phyloP scores from a whole-genome alignment of 2,329 filamentous ascomycete genomes.

The Ascochyta viciae-villosae region DNA sequence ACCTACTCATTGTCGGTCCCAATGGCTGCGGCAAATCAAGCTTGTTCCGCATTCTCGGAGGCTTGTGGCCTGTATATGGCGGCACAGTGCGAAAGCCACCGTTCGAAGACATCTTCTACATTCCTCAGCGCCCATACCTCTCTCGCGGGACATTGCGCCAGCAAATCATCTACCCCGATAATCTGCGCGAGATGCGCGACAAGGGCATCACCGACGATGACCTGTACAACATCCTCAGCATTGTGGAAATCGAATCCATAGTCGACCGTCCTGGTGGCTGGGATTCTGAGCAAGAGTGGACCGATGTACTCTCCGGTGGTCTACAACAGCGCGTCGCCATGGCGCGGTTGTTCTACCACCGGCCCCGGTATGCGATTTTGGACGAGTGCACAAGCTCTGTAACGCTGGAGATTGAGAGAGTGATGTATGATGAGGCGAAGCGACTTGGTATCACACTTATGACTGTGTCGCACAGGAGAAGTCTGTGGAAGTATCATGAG shows the following conservation, averaged over 20 bases:
- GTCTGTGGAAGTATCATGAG: slow-evolving; percentile 95
- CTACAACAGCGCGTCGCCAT: slow-evolving; percentile 96
- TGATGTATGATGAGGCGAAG: slow-evolving; percentile 98
- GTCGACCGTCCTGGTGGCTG: slow-evolving; percentile 82
- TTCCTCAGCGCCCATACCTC: slow-evolving; percentile 93
- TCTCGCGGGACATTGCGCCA: slow-evolving; percentile 91
- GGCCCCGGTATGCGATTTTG: slow-evolving; percentile 90
- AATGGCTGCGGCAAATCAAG: slow-evolving; percentile 98
- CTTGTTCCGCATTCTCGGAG: slow-evolving; percentile 93
- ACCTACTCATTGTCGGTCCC: slow-evolving; percentile 92
- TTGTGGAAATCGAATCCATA: slow-evolving; percentile 83
- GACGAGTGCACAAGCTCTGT: slow-evolving; percentile 96
- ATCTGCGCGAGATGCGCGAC: slow-evolving; percentile 82
- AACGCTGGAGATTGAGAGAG: slow-evolving; percentile 91
- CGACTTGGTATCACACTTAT: slow-evolving; percentile 89
- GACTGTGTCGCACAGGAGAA: slow-evolving; percentile 91
- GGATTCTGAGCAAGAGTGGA: slow-evolving; percentile 96
- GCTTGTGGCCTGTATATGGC: slow-evolving; percentile 97
- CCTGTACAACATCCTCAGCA: slow-evolving; percentile 75
- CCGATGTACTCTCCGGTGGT: slow-evolving; percentile 89
- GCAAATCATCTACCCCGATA: slow-evolving; percentile 96
- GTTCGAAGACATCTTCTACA: slow-evolving; percentile 95
- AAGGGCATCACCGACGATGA: slow-evolving; percentile 84
- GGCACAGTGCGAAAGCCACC: slow-evolving; percentile 91
- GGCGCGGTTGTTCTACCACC: slow-evolving; percentile 93